Base-by-base conservation (phyloP, 352 stramenopile species). In the Aphanomyces euteiches region DNA sequence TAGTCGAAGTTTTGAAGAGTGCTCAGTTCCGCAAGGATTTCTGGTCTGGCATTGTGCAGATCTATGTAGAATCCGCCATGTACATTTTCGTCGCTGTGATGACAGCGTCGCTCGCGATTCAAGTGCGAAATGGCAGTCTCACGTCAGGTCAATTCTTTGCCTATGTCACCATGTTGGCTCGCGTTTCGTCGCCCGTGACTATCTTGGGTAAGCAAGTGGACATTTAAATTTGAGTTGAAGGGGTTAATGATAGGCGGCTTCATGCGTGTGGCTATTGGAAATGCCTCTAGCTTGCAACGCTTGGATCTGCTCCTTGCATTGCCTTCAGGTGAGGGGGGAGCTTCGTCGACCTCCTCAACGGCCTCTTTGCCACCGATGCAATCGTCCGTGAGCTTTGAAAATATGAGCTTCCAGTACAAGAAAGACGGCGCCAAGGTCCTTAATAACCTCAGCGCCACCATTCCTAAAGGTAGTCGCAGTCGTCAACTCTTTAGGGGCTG, bases 21-120 rank as follows among this genome's bases (percentile, higher is more conserved):
- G 90, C 87, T 70, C 86, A 94, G 74, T 95, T 96, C 75, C 87
- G 78, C 28, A 96, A 95, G 72, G 86, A 94, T 65, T 93, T 96
- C 50, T 70, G 64, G 64, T 61, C 43, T 28, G 64, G 64, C 64
- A 70, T 70, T 47, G 64, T 70, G 7, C 64, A 70, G 15, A 70
- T 70, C 41, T 70, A 70, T 43, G 64, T 70, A 40, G 64, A 70
- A 43, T 70, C 64, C 38, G 45, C 45, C 39, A 70, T 70, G 64
- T 70, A 70, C 41, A 63, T 70, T 17, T 70, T 70, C 15, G 64
- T 70, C 15, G 64, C 64, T 43, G 43, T 56, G 3, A 70, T 70
- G 64, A 70, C 64, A 7, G 64, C 64, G 38, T 56, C 43, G n/a
- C 64, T 70, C 10, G 64, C 64, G 38, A 70, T 70, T 40, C 64